phyloP scores from a whole-genome alignment of 192 early-diverging fungal species.

The Diversispora eburnea region DNA sequence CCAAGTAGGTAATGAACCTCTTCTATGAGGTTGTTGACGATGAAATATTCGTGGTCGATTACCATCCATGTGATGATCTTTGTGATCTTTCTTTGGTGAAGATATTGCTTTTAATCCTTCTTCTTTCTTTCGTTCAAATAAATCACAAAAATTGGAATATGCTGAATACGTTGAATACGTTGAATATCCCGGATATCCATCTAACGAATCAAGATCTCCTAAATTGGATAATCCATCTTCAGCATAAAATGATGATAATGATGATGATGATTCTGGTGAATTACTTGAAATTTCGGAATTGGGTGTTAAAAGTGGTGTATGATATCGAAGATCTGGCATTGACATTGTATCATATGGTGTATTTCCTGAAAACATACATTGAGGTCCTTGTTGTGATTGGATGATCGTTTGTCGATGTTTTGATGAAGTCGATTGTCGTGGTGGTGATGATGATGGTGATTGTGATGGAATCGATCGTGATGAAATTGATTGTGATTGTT shows the following conservation, averaged over 20 bases:
- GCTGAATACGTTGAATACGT: neutral
- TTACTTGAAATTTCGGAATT: conserved; percentile 19
- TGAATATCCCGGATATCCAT: conserved; percentile 13
- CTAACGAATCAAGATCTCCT: conserved; percentile 24
- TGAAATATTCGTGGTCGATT: conserved; percentile 26
- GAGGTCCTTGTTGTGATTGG: conserved; percentile 26
- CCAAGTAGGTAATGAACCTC: conserved; percentile 26
- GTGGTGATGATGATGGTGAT: too few relatives aligned
- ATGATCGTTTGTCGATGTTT: conserved; percentile 31
- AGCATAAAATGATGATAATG: conserved; percentile 23
- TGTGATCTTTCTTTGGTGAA: conserved; percentile 1
- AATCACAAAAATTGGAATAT: conserved; percentile 27
- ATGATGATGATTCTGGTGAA: conserved; percentile 11
- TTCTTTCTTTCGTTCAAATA: conserved; percentile 26
- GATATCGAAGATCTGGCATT: conserved; percentile 29
- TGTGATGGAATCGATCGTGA: too few relatives aligned
- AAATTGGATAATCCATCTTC: conserved; percentile 16
- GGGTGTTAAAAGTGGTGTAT: conserved; percentile 11
- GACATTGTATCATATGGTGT: conserved; percentile 31
- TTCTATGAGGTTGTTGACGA: conserved; percentile 24
- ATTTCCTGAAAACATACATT: conserved; percentile 26
- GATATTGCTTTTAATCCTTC: conserved; percentile 29
- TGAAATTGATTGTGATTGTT: neutral
- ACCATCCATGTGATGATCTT: conserved; percentile 1
- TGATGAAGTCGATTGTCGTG: neutral